These are phyloP conservation scores for Asterella californica DNA, from an alignment of 225 moss, liverwort and hornwort species.

Conservation along the genomic window DNA sequence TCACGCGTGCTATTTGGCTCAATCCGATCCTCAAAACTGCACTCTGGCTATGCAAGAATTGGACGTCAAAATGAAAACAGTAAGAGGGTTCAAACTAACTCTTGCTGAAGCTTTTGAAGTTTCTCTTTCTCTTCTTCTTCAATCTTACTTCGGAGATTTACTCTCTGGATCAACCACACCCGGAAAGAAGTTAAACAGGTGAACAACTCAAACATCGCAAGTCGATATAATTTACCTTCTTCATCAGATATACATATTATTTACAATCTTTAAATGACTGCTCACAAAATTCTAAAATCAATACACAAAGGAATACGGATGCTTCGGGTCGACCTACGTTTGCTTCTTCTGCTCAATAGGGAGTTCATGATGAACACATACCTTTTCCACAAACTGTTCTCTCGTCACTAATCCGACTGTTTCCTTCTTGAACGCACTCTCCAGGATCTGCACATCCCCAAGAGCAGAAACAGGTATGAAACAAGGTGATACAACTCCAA, in stretches of 20 bases:
- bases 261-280: background rate
- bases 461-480: background rate
- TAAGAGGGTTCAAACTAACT: conserved; percentile 42
- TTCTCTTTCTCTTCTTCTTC: conserved; percentile 99
- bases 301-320: background rate
- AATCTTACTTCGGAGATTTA: conserved; percentile 88
- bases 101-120: conserved; percentile 87
- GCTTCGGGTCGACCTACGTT: background rate
- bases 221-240: background rate
- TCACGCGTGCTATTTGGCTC: background rate
- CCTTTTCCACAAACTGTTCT: conserved; percentile 99
- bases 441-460: conserved; percentile 55
- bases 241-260: background rate
- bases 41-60: background rate
- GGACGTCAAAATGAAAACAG: background rate
- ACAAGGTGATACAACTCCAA: background rate
- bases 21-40: background rate
- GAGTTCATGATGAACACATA: conserved; percentile 20
- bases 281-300: background rate
- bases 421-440: conserved; percentile 97
- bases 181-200: background rate
- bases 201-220: background rate
- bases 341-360: background rate
- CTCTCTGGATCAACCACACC: conserved; percentile 59
- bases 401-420: conserved; percentile 95